Percentiles rank a stretch among this genome's conserved stretches.
Conservation (phyloP, 129 eudicot genomes). For the Helianthus tuberosus region DNA sequence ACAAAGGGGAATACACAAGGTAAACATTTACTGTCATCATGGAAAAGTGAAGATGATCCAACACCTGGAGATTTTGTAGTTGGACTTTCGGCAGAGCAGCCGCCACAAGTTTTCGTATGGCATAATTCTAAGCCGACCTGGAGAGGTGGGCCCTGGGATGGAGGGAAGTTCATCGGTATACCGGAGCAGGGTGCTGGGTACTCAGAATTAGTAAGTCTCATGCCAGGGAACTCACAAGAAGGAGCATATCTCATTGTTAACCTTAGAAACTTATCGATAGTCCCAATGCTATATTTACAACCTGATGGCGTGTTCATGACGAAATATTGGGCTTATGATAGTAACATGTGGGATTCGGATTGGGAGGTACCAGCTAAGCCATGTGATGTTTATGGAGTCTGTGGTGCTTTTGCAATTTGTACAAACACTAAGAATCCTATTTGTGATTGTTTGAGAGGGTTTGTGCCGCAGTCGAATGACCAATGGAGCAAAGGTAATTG, state of each 20-base stretch:
- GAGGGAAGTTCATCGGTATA: constrained; percentile 31
- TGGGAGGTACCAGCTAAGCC: constrained; percentile 26
- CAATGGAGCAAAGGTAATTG: constrained; percentile 44
- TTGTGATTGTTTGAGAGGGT: constrained; percentile 46
- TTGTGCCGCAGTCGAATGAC: constrained; percentile 33
- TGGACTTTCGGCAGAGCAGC: constrained; percentile 25
- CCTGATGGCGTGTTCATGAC: constrained; percentile 21
- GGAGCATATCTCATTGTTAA: constrained; percentile 14
- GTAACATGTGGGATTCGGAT: constrained; percentile 13
- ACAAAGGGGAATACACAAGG: constrained; percentile 10
- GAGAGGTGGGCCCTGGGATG: constrained; percentile 43
- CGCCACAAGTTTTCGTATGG: constrained; percentile 34
- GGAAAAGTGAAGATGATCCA: constrained; percentile 38
- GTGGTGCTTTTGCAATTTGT: constrained; percentile 46
- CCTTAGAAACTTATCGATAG: neutral
- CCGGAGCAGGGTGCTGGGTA: constrained; percentile 20
- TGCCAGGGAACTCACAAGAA: constrained; percentile 24
- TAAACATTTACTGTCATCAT: constrained; percentile 26
- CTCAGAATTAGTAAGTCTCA: constrained; percentile 12
- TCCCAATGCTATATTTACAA: neutral
- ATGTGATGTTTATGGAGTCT: constrained; percentile 42
- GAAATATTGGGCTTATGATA: neutral
- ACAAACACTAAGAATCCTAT: constrained; percentile 13
- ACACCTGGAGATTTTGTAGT: constrained; percentile 23
- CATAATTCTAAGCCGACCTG: constrained; percentile 11